Evolutionary conservation across 1,139 yeast genomes (phyloP).

Genomic region (Scheffersomyces illinoinensis): DNA sequence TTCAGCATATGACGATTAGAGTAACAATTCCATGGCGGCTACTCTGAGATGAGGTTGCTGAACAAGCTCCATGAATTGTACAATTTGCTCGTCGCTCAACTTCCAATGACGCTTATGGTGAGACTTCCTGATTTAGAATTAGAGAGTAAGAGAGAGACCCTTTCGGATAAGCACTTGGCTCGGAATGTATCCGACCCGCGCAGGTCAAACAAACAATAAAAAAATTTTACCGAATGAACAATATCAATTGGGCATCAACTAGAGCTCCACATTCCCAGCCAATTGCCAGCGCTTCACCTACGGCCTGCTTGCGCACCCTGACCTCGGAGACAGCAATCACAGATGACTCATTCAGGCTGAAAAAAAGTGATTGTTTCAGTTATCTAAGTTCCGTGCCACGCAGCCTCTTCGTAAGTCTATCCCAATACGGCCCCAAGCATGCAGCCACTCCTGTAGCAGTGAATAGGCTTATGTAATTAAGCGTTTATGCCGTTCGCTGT

Average conservation of each 20-base stretch:
- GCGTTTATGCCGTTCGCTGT: not conserved
- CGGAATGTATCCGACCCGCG: not conserved
- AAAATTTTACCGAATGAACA: not conserved
- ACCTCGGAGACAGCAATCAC: not conserved
- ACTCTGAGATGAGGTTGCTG: not conserved
- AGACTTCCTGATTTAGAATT: not conserved
- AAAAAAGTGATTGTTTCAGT: not conserved
- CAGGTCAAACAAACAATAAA: not conserved
- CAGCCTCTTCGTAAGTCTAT: not conserved
- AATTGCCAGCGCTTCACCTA: not conserved
- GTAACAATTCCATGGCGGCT: not conserved
- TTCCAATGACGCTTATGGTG: not conserved
- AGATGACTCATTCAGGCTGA: not conserved
- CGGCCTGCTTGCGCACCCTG: not conserved
- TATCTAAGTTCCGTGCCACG: not conserved
- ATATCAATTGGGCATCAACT: not conserved
- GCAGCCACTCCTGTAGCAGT: not conserved
- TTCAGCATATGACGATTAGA: not conserved
- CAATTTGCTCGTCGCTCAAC: not conserved
- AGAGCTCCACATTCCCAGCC: no score
- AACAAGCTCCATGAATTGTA: not conserved
- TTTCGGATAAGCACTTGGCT: not conserved
- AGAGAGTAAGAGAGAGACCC: not conserved
- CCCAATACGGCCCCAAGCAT: not conserved
- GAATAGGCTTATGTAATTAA: not conserved